Base-by-base conservation (phyloP, 805 yeast species). In the Yamadazyma tumulicola region DNA sequence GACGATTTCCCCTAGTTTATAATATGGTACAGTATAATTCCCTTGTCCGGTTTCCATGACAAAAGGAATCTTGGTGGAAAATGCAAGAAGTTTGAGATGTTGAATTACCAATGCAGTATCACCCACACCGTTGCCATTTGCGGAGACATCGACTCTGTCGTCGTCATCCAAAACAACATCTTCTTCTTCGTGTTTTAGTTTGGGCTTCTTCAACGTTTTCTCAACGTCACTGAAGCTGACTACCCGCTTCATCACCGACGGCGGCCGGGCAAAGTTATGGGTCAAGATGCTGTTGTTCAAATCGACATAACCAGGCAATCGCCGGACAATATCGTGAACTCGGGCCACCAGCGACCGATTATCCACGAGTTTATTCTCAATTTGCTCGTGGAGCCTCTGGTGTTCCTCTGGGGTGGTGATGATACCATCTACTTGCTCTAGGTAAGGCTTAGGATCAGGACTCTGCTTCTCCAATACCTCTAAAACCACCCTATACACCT, bases 1-100 rank as follows among this genome's bases (percentile, higher is more conserved):
- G 17, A 79, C 54, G 5, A 57, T 45, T 10, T 72, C 66, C 21
- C 64, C 55, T 14, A 85, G 47, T 22, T 69, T 65, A 2, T 75
- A 62, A 54, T 69, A 81, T 29, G 93, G 93, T 13, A 84, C 72
- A 42, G 76, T 75, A 50, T 68, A 85, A 1, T 45, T 43, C 75
- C 82, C 64, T 66, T 77, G 61, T 64, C 66, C 47, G 72, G 56
- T 44, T 55, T 78, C 81, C 40, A 64, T 56, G 31, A 91, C 52
- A 45, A 91, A 87, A 20, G 82, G 80, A 2, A 77, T 40, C 20
- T 51, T 58, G 2, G 73, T 42, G 11, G 75, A 69, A 1, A 68
- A 60, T 1, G 83, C 61, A 21, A 91, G 66, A 8, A 89, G 63
- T 49, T 77, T 79, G 46, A 91, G 61, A 56, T 93, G 97, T 32